Conservation (phyloP, 768 basidiomycete species). For the Mycena indigotica region DNA sequence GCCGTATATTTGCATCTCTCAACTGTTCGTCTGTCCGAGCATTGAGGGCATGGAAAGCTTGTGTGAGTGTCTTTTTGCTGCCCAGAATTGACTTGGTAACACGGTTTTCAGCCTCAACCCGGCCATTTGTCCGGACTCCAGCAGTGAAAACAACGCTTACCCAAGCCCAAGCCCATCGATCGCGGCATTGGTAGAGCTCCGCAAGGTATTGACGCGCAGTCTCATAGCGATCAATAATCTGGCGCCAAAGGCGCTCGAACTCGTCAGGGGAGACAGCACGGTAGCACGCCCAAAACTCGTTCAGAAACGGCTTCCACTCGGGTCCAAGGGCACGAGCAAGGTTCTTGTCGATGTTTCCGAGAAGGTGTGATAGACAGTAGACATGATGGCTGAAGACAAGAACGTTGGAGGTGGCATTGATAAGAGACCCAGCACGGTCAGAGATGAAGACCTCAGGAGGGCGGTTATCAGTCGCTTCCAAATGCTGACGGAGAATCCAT, state of each 20-base stretch:
- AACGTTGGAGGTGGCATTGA: constrained; percentile 16
- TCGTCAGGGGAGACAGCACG: constrained; percentile 34
- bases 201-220: constrained; percentile 27
- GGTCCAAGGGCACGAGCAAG: constrained; percentile 23
- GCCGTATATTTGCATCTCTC: constrained; percentile 20
- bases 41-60: constrained; percentile 30
- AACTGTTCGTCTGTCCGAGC: constrained; percentile 25
- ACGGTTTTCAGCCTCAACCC: constrained; percentile 33
- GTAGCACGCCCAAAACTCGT: constrained; percentile 34
- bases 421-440: constrained; percentile 27
- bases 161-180: constrained; percentile 40
- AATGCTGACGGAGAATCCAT: constrained; percentile 30
- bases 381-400: constrained; percentile 28
- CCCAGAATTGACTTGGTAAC: constrained; percentile 30
- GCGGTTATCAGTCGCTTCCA: constrained; percentile 15
- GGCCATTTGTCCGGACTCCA: constrained; percentile 38
- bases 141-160: constrained; percentile 31
- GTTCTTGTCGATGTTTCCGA: constrained; percentile 31
- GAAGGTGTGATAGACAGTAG: constrained; percentile 35
- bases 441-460: constrained; percentile 30
- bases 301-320: constrained; percentile 27
- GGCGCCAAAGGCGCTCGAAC: constrained; percentile 28
- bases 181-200: constrained; percentile 30
- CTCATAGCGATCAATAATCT: constrained; percentile 19
- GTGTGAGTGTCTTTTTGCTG: constrained; percentile 26